Base-by-base conservation (phyloP, 2,329 filamentous ascomycete genomes). In the Penicillium janthinellum region DNA sequence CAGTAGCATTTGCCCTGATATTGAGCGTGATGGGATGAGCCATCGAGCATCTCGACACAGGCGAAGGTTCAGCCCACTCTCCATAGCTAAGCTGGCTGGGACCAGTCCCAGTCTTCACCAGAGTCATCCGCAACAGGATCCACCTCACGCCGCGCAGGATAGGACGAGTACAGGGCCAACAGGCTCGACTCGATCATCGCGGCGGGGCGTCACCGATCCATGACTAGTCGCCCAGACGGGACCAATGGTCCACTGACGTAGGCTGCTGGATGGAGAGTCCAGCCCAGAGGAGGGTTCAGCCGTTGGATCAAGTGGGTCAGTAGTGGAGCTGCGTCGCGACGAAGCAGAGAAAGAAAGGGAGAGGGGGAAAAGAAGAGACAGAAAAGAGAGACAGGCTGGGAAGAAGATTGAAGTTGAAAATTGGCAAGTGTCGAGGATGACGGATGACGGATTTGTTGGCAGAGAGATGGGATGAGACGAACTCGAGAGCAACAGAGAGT, bases 121-220 rank as follows among this genome's bases (percentile, higher is more conserved):
- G 14, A 59, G 45, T 48, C 49, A 57, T 57, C 56, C 37, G 28
- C 25, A 17, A 37, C n/a, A 28, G 45, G 35, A 52, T 55, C 57
- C 51, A 59, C 57, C 38, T 22, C 11, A 8, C 28, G 17, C 45
- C 39, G 34, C 48, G 31, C 50, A 58, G 44, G 57, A 59, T 17
- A 58, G 44, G 57, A 59, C 22, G 50, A 59, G 53, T 58, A 58
- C 60, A 51, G 65, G 64, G 63, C 66, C 59, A 59, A 58, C 60
- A 51, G 65, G 64, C 65, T 67, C 59, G 63, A 65, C 66, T 67
- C 61, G 64, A 68, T 65, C 59, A 63, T 61, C 62, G 45, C 56
- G 57, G 64, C 61, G 66, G 66, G 65, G 64, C 66, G 63, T 62
- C 61, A 68, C 60, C 59, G 65, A 67, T 67, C 66, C 66, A 64